Evolutionary conservation across 75 land plant genomes (phyloP), one percentile per base, ranked within the genome.

Genomic region (Adiantum capillusveneris): DNA sequence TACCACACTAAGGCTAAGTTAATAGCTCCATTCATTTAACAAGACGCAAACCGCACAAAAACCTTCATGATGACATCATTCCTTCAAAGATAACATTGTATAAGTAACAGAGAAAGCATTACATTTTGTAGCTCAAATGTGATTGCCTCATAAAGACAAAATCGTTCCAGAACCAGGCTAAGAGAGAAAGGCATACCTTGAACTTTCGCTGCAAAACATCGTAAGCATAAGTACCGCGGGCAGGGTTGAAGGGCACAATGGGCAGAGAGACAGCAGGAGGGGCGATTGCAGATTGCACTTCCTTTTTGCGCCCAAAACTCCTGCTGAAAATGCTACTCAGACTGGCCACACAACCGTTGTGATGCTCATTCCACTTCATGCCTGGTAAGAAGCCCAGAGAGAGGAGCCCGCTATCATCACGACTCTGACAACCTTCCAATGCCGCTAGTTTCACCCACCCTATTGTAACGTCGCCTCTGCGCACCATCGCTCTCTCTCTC

Each of bases 181-280:
- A 34, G 9, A 34, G 37, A 34, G 9, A 34, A 34, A 9, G 37
- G 37, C 9, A 34, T 16, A 64, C 65, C 65, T 64, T 64, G 39
- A 64, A 64, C 25, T 31, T 29, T 17, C 58, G 25, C 18, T 53
- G 65, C 14, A 64, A 31, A n/a, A n/a, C 58, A 28, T 64, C 65
- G 52, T 64, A 34, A 19, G 65, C 65, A 53, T 64, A 64, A 17
- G 65, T 64, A 16, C 65, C 65, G 13, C 58, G 65, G 19, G 18
- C 18, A 29, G 65, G 65, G 25, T 24, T 34, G 22, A 25, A 64
- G 14, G 65, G 37, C 22, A 52, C 65, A 7, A 27, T 24, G n/a
- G 20, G 57, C 25, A 55, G 6, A 14, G 31, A n/a, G 16, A 3
- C 25, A 17, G 5, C 57, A 7, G 49, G 21, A n/a, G 49, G 21